Conservation (phyloP, 2,329 filamentous ascomycete genomes). For the Gnomoniopsis sp. region DNA sequence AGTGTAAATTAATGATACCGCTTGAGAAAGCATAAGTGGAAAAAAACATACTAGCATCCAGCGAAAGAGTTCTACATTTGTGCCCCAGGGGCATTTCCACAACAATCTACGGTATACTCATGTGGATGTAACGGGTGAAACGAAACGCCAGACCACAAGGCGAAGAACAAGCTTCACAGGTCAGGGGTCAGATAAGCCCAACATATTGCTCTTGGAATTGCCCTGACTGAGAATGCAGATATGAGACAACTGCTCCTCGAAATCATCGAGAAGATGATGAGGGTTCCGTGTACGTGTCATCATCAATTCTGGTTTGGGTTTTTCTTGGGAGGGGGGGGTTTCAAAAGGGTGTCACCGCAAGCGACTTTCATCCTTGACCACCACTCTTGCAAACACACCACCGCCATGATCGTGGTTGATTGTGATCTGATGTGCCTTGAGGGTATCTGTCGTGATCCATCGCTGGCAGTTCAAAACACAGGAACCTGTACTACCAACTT, state of each 20-base stretch:
- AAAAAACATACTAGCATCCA: slow-evolving; percentile 4
- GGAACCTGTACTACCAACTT: too few species aligned
- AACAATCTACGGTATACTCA: background rate
- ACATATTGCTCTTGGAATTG: slow-evolving; percentile 53
- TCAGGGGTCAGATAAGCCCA: slow-evolving; percentile 61
- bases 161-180: slow-evolving; percentile 23
- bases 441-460: background rate
- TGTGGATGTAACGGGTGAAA: slow-evolving; percentile 58
- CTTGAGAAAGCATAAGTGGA: slow-evolving; percentile 5
- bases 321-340: too few species aligned
- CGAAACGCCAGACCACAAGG: slow-evolving; percentile 54
- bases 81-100: background rate
- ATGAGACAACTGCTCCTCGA: slow-evolving; percentile 36
- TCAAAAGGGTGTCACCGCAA: too few species aligned
- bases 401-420: background rate
- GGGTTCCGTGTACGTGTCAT: slow-evolving; percentile 34
- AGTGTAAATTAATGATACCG: slow-evolving; percentile 14
- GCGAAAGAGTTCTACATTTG: background rate
- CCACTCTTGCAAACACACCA: background rate
- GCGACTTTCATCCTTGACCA: too few species aligned
- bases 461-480: too few species aligned
- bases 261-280: slow-evolving; percentile 44
- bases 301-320: background rate
- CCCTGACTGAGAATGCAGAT: slow-evolving; percentile 53
- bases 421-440: background rate